Evolutionary conservation across 441 rosid species (phyloP).

Genomic region (Pelargonium australe): DNA sequence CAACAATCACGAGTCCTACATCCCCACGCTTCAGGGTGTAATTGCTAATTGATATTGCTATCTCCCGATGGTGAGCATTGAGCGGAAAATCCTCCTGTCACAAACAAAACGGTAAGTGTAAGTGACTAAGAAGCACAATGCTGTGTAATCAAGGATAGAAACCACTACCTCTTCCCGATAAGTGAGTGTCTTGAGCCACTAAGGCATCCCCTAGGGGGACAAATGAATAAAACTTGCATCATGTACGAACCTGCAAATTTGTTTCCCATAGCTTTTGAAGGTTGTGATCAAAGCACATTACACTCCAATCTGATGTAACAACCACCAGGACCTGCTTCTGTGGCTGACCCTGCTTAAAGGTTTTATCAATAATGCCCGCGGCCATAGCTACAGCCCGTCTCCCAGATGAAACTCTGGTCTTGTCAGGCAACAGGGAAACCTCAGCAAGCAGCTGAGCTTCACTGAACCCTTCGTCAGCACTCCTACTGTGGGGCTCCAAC

Average conservation of each 20-base stretch:
- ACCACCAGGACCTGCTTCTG: conserved; percentile 91
- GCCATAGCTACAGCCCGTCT: conserved; percentile 96
- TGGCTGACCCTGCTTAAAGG: conserved; percentile 59
- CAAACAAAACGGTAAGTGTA: conserved; percentile 20
- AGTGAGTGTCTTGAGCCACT: too few species aligned
- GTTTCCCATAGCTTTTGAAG: conserved; percentile 88
- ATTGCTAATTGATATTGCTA: conserved; percentile 80
- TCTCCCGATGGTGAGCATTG: conserved; percentile 84
- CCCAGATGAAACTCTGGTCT: conserved; percentile 75
- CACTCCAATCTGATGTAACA: conserved; percentile 93
- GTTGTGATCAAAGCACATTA: conserved; percentile 96
- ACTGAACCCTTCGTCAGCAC: conserved; percentile 85
- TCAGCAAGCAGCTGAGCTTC: conserved; percentile 74
- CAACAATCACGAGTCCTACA: conserved; percentile 74
- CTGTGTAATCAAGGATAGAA: too few species aligned
- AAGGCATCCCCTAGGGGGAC: conserved; percentile 5
- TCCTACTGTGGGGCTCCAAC: conserved; percentile 76
- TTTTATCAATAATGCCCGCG: conserved; percentile 69
- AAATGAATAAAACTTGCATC: not conserved
- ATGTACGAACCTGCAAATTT: conserved; percentile 62
- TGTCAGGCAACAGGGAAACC: conserved; percentile 70
- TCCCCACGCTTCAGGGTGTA: conserved; percentile 91
- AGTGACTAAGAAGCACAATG: conserved; percentile 3
- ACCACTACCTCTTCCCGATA: too few species aligned
- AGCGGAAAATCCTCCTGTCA: conserved; percentile 86